Conservation (phyloP, 2,329 filamentous ascomycete species). For the Tolypocladium amazonense region DNA sequence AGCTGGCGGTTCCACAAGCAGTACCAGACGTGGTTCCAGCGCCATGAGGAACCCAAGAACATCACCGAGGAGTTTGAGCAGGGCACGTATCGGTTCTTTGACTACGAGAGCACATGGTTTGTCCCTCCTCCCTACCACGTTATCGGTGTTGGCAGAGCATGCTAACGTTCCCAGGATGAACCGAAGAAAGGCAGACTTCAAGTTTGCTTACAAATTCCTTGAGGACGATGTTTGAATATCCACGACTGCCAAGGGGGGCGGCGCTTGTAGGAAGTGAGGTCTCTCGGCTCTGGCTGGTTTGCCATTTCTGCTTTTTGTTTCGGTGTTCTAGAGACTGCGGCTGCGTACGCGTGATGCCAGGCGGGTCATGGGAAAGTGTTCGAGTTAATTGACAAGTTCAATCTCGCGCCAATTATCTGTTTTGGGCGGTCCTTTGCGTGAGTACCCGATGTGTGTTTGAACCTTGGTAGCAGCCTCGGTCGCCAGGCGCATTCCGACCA, state of each 20-base stretch:
- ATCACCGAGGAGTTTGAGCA: constrained; percentile 99
- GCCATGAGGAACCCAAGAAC: constrained; percentile 95
- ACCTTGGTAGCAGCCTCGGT: not conserved
- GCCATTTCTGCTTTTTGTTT: not conserved
- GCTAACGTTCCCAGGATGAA: constrained; percentile 71
- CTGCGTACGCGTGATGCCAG: not conserved
- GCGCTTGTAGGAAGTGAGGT: not conserved
- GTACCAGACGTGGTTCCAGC: constrained; percentile 98
- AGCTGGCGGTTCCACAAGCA: constrained; percentile 99
- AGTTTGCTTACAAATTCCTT: constrained; percentile 95
- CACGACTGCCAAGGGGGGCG: not conserved
- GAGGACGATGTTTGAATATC: constrained; percentile 57
- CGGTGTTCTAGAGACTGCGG: not conserved
- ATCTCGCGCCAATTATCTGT: not conserved
- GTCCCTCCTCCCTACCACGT: constrained; percentile 16
- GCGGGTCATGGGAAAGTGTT: not conserved
- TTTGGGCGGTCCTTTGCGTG: not conserved
- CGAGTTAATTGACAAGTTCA: not conserved
- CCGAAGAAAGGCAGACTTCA: constrained; percentile 92
- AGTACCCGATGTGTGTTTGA: not conserved
- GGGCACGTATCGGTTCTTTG: constrained; percentile 97
- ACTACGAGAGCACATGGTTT: constrained; percentile 98
- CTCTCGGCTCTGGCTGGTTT: not conserved
- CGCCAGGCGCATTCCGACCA: not conserved
- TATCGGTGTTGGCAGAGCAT: not conserved